Evolutionary conservation across 257 asterid species (phyloP).

Genomic region (Petunia axillaris): DNA sequence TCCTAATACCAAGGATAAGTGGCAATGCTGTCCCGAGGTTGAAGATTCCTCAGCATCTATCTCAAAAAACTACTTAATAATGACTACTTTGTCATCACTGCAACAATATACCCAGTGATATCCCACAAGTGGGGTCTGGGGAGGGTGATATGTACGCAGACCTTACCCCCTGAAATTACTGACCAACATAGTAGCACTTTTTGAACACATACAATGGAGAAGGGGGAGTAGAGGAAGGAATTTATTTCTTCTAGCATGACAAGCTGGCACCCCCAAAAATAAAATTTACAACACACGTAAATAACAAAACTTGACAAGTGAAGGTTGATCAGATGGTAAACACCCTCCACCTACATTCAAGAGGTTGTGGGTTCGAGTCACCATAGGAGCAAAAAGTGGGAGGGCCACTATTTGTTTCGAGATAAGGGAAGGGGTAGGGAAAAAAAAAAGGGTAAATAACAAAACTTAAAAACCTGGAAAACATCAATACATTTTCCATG

Average conservation of each 20-base stretch:
- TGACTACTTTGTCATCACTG: neutral
- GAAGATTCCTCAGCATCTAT: neutral
- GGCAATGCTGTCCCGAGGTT: neutral
- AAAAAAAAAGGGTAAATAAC: neutral
- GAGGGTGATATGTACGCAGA: no score
- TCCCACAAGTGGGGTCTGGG: no score
- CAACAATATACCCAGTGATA: no score
- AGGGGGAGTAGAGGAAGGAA: neutral
- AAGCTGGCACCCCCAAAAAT: neutral
- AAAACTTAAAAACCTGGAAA: neutral
- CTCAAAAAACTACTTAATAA: neutral
- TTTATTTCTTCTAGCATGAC: neutral
- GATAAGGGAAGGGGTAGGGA: no score
- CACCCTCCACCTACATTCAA: no score
- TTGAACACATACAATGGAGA: neutral
- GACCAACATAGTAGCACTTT: neutral
- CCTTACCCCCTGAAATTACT: no score
- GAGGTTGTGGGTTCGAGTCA: no score
- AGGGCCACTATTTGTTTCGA: no score
- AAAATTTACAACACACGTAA: neutral
- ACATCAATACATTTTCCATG: neutral
- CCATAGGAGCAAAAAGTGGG: no score
- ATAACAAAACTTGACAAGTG: neutral
- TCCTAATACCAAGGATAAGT: conserved; percentile 11
- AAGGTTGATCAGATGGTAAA: no score